Base-by-base conservation (phyloP, 495 filamentous ascomycete genomes). In the Darksidea phi region DNA sequence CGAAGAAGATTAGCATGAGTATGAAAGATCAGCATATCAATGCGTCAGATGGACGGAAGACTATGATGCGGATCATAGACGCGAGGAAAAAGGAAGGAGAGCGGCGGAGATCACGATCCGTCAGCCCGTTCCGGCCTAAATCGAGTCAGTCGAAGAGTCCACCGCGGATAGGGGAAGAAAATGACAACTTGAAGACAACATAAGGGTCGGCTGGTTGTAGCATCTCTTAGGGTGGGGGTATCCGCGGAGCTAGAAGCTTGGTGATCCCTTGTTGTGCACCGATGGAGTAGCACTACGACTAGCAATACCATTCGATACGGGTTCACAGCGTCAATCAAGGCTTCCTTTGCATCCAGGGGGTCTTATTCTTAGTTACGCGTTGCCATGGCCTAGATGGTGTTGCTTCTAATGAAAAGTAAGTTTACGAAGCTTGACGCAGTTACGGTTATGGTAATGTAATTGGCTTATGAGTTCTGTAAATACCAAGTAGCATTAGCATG, bases 1-100 rank as follows among this genome's bases (percentile, higher is more conserved):
- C 80, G 51, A 82, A 90, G 70, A 94, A 94, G 73, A 84, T 97
- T n/a, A 90, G 84, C 63, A 97, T 97, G 92, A 91, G 86, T 61
- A 86, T 99, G 79, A 85, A 82, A 0, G 87, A 87, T 12, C 88
- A 86, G 67, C 80, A 84, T 63, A 81, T 97, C 36, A 88, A 97
- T 78, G 89, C 90, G 10, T 66, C 68, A 11, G 82, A 82, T 1
- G 88, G 86, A 15, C 74, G 94, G 56, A 95, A 91, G 74, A 88
- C 95, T 69, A 97, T 99, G 80, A 74, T 93, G 57, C 85, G 81
- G 70, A 89, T 91, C 25, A 93, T 96, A 50, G 89, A 96, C 60
- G 83, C 76, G 4, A 82, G 90, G 66, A 78, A 90, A 34, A 88
- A 89, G 72, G 90, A 96, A 73, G 91, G 89, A 21, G 88, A 91